Percentiles rank a stretch among this genome's conserved stretches.
Conservation (phyloP, 805 yeast genomes). For the Nakazawaea wyomingensis region DNA sequence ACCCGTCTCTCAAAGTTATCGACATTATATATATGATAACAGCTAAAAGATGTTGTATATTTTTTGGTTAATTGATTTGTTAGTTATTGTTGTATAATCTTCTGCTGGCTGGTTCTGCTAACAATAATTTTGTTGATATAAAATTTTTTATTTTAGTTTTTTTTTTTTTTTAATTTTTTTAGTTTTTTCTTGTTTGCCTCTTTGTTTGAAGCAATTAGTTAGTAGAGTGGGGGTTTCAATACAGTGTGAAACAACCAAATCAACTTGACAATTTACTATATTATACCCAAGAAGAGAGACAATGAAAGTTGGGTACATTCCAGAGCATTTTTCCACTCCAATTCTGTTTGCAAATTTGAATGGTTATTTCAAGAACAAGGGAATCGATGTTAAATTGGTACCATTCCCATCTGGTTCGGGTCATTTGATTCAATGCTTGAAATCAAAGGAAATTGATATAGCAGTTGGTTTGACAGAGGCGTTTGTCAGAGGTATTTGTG, state of each 20-base stretch:
- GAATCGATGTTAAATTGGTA: conserved; percentile 52
- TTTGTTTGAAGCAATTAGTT: neutral
- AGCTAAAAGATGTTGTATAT: too few species aligned
- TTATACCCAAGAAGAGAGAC: neutral
- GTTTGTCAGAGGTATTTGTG: conserved; percentile 75
- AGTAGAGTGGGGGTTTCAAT: too few species aligned
- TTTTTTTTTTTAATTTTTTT: neutral
- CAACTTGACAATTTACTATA: too few species aligned
- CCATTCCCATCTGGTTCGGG: conserved; percentile 88
- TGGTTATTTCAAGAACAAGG: conserved; percentile 45
- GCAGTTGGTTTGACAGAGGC: conserved; percentile 93
- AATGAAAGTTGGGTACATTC: conserved; percentile 72
- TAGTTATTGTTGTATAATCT: too few species aligned
- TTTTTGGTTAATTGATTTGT: too few species aligned
- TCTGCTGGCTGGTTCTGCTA: too few species aligned
- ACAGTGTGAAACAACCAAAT: too few species aligned
- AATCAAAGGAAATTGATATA: conserved; percentile 59
- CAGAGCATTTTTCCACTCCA: conserved; percentile 92
- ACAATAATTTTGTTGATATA: too few species aligned
- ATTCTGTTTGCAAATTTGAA: conserved; percentile 62
- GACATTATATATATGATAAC: too few species aligned
- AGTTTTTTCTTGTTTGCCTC: neutral
- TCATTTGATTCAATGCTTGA: conserved; percentile 70
- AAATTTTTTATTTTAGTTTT: too few species aligned
- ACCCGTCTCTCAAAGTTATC: conserved; percentile 32